Percentiles rank a stretch among this genome's conserved stretches.
These are phyloP conservation scores for Globisporangium parvum DNA, from an alignment of 352 stramenopile genomes.

Conservation along the genomic window DNA sequence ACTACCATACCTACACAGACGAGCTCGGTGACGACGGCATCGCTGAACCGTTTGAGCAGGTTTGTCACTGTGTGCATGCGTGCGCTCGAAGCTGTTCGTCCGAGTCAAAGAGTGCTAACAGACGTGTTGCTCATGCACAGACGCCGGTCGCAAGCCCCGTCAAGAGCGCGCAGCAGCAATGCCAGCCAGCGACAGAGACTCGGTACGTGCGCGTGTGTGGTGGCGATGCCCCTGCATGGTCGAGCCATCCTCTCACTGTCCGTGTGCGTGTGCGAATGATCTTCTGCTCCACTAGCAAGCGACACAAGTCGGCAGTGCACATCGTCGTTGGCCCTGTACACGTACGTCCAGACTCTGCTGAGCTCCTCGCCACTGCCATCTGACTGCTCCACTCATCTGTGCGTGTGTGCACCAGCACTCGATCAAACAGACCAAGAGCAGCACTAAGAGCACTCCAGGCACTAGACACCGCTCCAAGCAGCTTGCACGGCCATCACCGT, in stretches of 20 bases:
- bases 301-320: conserved; percentile 11
- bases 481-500: neutral
- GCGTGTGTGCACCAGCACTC: conserved; percentile 1
- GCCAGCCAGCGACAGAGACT: neutral
- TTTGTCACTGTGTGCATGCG: neutral
- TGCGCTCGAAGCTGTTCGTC: neutral
- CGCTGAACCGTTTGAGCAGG: neutral
- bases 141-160: neutral
- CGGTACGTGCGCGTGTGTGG: neutral
- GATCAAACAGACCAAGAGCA: conserved; percentile 1
- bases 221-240: neutral
- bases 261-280: neutral
- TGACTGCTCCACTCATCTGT: neutral
- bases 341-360: neutral
- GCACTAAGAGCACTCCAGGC: neutral
- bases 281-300: conserved; percentile 1
- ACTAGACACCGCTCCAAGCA: neutral
- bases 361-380: neutral
- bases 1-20: neutral
- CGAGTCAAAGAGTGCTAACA: too few relatives aligned
- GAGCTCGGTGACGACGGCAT: conserved; percentile 1
- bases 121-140: neutral
- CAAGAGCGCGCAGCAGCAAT: conserved; percentile 7
- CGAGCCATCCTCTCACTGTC: too few relatives aligned
- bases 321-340: conserved; percentile 3